Evolutionary conservation across 495 filamentous ascomycete genomes (phyloP), one percentile per base, ranked within the genome.

Genomic region (Haplographium delicatum): DNA sequence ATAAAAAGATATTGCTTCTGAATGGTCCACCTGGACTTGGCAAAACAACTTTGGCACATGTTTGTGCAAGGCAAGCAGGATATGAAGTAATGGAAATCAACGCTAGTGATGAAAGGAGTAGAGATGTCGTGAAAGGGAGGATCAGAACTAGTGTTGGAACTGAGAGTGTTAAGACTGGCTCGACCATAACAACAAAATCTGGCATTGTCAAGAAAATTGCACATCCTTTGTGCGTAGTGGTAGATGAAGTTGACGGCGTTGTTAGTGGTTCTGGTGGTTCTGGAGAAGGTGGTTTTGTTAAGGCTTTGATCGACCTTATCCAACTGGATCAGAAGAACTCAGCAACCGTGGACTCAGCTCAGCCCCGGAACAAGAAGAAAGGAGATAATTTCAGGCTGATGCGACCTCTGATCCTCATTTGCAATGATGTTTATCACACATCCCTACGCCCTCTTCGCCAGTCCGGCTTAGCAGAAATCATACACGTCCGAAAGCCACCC

Each of bases 401-500:
- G 67, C 79, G 93, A 40, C 93, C 93, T 0, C 72, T 98, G 27
- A 89, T 98, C 50, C 68, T 96, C 23, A 89, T 98, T 50, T 98
- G 93, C 74, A 98, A 98, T 53, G 93, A 98, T 67, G 78, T 96
- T n/a, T 98, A 98, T 64, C 88, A 94, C 59, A 79, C 93, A 19
- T 87, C 89, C 47, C 75, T 98, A 22, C 80, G 88, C 9, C 88
- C 86, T 16, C 76, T 98, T 15, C 80, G 93, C 23, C 82, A 87
- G 46, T 88, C 88, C 0, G 80, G 75, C 15, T 68, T 86, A 27
- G 93, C 91, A 2, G 93, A 98, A 65, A 80, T 95, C 26, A 85
- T 98, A n/a, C 86, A 93, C 65, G 83, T 95, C 37, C 84, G 91
- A 39, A 91, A 90, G 51, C 89, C 93, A 0, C 83, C 89, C 4